These are phyloP conservation scores for Pestalotiopsis sp. DNA, from an alignment of 2,329 filamentous ascomycete genomes.

Conservation along the genomic window DNA sequence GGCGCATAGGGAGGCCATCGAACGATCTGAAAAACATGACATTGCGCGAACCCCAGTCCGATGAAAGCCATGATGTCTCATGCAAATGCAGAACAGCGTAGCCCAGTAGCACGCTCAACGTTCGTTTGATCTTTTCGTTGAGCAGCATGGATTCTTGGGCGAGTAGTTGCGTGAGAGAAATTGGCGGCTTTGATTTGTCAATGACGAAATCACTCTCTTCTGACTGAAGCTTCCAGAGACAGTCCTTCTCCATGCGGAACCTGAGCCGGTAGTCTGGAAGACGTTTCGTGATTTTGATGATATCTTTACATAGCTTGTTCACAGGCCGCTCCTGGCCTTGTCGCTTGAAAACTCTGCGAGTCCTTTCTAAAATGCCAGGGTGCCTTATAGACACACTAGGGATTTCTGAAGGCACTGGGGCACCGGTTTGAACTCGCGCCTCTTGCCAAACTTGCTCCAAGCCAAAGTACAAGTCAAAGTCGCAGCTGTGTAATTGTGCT, in stretches of 20 bases:
- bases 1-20: not conserved
- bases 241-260: not conserved
- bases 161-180: not conserved
- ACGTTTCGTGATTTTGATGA: not conserved
- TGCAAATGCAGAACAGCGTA: not conserved
- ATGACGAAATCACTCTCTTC: not conserved
- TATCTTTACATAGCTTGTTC: not conserved
- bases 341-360: no score
- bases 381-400: not conserved
- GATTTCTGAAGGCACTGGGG: fast-evolving
- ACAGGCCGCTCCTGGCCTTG: not conserved
- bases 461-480: not conserved
- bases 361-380: no score
- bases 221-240: not conserved
- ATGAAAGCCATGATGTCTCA: not conserved
- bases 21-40: not conserved
- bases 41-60: not conserved
- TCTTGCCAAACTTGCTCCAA: not conserved
- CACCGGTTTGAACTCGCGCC: not conserved
- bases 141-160: not conserved
- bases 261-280: not conserved
- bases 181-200: not conserved
- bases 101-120: not conserved
- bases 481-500: not conserved
- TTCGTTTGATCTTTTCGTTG: not conserved